Evolutionary conservation across 2,329 filamentous ascomycete species (phyloP), one percentile per base, ranked within the genome.

Genomic region (Ophiostoma montium): DNA sequence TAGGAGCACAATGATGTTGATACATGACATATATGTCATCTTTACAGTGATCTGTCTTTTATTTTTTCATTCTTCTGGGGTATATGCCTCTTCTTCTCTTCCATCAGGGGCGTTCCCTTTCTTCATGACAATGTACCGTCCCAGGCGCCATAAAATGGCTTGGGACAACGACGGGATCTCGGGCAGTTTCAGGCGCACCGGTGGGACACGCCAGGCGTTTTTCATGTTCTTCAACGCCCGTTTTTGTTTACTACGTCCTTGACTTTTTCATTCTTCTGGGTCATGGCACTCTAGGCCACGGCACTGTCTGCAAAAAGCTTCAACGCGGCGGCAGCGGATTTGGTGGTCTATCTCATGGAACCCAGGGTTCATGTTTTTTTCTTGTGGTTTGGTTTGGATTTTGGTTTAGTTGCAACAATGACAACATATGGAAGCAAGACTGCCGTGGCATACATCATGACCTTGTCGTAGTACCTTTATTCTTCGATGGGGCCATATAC

Each of bases 111-210:
- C 27, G 13, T n/a, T 27, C n/a, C 16, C 19, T 32, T 8, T 41
- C 9, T 16, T n/a, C n/a, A 16, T 33, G 19, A n/a, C 30, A 30
- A 43, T 16, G 33, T 32, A 36, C 31, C 39, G 32, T 36, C 35
- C 33, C 44, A 46, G 42, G 36, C 51, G 42, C 48, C 42, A 42
- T 19, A 23, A 32, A 41, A n/a, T 2, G 18, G 45, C 19, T 51
- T 35, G 27, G 32, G 23, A 18, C 43, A 38, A n/a, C 32, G 46
- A 49, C 49, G 23, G 35, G n/a, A n/a, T 39, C 15, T n/a, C 32
- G 49, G 35, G 35, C 49, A 52, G n/a, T 51, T 44, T 51, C 16
- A 19, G 47, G 47, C 41, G 47, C 47, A 48, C 21, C 16, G 16
- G 32, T 39, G 12, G 46, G 18, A 18, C 32, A 49, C 15, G 23